Base-by-base conservation (phyloP, 2,329 filamentous ascomycete species). In the Clonostachys byssicola region DNA sequence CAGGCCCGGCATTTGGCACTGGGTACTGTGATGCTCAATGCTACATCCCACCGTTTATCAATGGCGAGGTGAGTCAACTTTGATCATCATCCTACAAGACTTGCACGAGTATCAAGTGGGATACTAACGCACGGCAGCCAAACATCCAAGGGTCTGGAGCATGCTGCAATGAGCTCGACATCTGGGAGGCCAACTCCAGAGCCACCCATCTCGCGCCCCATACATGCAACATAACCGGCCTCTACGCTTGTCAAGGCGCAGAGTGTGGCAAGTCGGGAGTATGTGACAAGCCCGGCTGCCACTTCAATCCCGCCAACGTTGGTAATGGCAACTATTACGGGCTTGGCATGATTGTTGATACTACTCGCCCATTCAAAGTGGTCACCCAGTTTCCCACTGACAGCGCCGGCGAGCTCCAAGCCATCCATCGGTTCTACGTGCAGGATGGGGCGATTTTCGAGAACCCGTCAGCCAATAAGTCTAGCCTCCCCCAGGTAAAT, bases 21-120 rank as follows among this genome's bases (percentile, higher is more conserved):
- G 83, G 83, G 5, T 85, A 86, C 64, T 86, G 82, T 46, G 79
- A 83, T 55, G 74, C 79, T 2, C 79, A 83, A 60, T 83, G 79
- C 58, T 72, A 67, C 38, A 77, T 77, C 46, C 60, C 60, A 1
- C 61, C 63, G 0, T 79, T 80, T 51, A 77, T 79, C 55, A 73
- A 73, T 49, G 76, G 76, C 34, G 57, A 70, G 53, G 73, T 73
- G 58, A 56, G 63, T 34, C 47, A 49, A 10, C 23, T 30, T 23
- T 30, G 23, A 30, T n/a, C 14, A n/a, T 12, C 14, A n/a, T 12
- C 12, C 3, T 14, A 10, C 12, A 39, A 39, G 17, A n/a, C 12
- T n/a, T 18, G 14, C 12, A 13, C 8, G 17, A 5, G 14, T 5
- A 41, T 47, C 33, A n/a, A 54, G 4, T 39, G 2, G 36, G 9